A percentile compares a stretch with the other conserved stretches of the same genome.
Evolutionary conservation across 1,284 basidiomycete species (phyloP).

Genomic region (Marasmius fiardii): DNA sequence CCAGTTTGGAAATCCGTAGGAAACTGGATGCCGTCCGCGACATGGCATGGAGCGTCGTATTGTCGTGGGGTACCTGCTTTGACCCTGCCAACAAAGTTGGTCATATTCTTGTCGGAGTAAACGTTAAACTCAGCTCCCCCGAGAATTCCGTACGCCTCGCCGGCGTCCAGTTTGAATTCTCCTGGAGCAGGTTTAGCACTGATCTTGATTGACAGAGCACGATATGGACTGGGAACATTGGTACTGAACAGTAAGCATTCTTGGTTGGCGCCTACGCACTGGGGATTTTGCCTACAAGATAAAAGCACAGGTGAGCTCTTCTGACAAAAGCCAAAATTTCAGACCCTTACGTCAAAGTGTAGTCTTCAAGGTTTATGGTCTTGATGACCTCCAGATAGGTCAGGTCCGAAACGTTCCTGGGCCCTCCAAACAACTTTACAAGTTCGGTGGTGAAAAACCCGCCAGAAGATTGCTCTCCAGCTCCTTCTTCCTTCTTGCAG

Average conservation of each 20-base stretch:
- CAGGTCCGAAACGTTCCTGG: not conserved
- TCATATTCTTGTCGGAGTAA: conserved; percentile 5
- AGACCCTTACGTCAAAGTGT: not conserved
- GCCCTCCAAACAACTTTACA: not conserved
- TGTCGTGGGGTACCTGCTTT: not conserved
- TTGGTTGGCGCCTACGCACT: conserved; percentile 6
- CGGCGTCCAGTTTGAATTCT: conserved; percentile 15
- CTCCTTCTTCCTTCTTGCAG: conserved; percentile 1
- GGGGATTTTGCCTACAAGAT: conserved; percentile 4
- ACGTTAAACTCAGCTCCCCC: conserved; percentile 15
- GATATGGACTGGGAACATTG: not conserved
- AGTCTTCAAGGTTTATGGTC: not conserved
- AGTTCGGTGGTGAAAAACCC: conserved; percentile 1
- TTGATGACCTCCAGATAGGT: conserved; percentile 6
- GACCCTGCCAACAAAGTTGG: not conserved
- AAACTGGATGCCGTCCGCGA: not conserved
- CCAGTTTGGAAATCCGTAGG: not conserved
- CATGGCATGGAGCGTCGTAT: not conserved
- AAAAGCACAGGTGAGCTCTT: no score
- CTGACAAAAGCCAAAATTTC: no score
- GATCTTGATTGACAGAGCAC: conserved; percentile 4
- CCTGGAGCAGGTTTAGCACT: not conserved
- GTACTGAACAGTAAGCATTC: not conserved
- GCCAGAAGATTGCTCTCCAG: not conserved
- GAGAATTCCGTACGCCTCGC: conserved; percentile 18